Base-by-base conservation (phyloP, 495 filamentous ascomycete species). In the Talaromyces borbonicus region DNA sequence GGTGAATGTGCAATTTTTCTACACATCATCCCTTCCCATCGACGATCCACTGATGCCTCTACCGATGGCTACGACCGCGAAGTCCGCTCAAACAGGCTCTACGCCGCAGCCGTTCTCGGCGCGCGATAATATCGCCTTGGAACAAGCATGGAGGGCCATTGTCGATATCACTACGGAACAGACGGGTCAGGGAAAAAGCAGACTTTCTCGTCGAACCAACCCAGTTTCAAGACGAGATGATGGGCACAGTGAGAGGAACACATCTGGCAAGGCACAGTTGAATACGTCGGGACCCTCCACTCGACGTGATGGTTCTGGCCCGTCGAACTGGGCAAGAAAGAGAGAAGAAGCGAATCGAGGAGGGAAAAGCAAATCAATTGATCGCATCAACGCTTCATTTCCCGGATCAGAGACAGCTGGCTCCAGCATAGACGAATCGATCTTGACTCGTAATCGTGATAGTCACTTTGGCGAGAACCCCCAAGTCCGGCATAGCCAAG, bases 41-140 rank as follows among this genome's bases (percentile, higher is more conserved):
- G 87, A 93, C 58, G 87, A 93, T 59, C 86, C 87, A 9, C 72
- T 90, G 32, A 81, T 83, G 4, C 73, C 82, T 1, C 59, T 83
- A 15, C 79, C 84, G 14, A 67, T 77, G 24, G 62, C 75, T 15
- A 59, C 72, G 15, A 68, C 69, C 41, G 60, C 76, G 29, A 68
- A 68, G 35, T 58, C 71, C 11, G 55, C 57, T 15, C 59, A 63
- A 48, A 60, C 73, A 18, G 78, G 74, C 46, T 65, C 71, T 20
- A 74, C 80, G 20, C 77, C 85, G 1, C 76, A 81, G n/a, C 87
- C 87, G 2, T 93, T 90, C 57, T 83, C 85, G 0, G 73, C 74
- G 0, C 76, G 73, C 35, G 87, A 93, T 60, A 88, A 87, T 51
- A 66, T 73, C 30, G 78, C 78, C 5, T 66, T 93, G 11, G 86